Percentiles rank a stretch among this genome's conserved stretches.
Conservation (phyloP, 176 grass and related monocot genomes). For the Carex scoparia region DNA sequence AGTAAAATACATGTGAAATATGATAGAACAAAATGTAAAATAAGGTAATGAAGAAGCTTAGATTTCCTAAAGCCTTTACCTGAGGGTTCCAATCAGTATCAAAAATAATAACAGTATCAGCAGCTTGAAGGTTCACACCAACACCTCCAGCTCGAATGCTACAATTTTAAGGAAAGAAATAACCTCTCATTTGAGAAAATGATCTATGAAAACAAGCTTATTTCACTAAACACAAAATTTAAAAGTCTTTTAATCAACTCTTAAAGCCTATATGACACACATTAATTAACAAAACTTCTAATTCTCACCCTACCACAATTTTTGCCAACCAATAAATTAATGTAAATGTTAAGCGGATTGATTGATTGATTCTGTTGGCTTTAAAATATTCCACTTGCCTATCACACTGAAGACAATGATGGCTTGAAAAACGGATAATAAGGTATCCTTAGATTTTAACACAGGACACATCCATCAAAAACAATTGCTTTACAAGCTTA, state of each 20-base stretch:
- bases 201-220: not conserved
- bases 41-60: conserved; percentile 7
- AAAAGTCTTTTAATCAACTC: not conserved
- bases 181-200: conserved; percentile 27
- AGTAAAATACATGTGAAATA: conserved; percentile 11
- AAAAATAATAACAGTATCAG: conserved; percentile 99
- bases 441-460: not conserved
- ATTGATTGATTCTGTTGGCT: not conserved
- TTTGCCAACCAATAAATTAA: not conserved
- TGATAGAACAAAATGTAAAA: conserved; percentile 15
- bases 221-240: not conserved
- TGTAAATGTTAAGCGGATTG: not conserved
- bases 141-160: conserved; percentile 99
- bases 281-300: not conserved
- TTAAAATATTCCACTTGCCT: not conserved
- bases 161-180: conserved; percentile 23
- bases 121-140: conserved; percentile 98
- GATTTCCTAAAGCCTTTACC: conserved; percentile 42
- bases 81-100: conserved; percentile 99
- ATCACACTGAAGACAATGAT: not conserved
- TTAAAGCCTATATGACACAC: not conserved
- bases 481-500: not conserved
- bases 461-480: not conserved
- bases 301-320: not conserved
- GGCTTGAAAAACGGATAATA: not conserved